Base-by-base conservation (phyloP, 1,139 yeast species). In the Pichia sp. region DNA sequence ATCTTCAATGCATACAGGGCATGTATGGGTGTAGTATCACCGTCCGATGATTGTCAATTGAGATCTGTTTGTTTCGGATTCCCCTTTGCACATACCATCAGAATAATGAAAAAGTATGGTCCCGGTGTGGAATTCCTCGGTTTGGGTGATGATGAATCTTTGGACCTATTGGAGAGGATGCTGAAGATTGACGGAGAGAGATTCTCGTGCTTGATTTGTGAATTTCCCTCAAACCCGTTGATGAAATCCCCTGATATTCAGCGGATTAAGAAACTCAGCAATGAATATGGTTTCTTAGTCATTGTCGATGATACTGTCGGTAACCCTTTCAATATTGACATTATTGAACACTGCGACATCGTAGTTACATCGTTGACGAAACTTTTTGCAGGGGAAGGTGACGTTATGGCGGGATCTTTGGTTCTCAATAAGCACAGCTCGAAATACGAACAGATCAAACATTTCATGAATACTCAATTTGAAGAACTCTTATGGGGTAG, bases 271-370 rank as follows among this genome's bases (percentile, higher is more conserved):
- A 54, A 66, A 39, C 66, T 91, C 42, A 79, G 94, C 6, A 76
- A 77, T 44, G 66, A 77, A 50, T 83, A 68, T 58, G 68, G 71
- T 3, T 91, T 91, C 59, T 78, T 78, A 9, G 75, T 91, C 28
- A 85, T 85, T 13, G 79, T 91, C 27, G 98, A 91, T 59, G 97
- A 91, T 54, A 91, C 97, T 1, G 83, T 87, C 19, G 97, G 97
- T 16, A 91, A 91, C 51, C 80, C 86, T 53, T 69, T 83, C 44
- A 91, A 91, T 57, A 73, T 86, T 36, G 85, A 85, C 50, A 86
- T 84, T 3, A 66, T 86, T 40, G 86, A 87, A 14, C 82, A 70
- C 55, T 81, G 87, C 10, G 98, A 91, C 59, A 72, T 88, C 42
- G 83, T 85, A 13, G 94, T 82, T 27, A 76, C 93, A 18, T 85